phyloP scores from a whole-genome alignment of 805 yeast genomes.

The Lipomyces starkeyi region DNA sequence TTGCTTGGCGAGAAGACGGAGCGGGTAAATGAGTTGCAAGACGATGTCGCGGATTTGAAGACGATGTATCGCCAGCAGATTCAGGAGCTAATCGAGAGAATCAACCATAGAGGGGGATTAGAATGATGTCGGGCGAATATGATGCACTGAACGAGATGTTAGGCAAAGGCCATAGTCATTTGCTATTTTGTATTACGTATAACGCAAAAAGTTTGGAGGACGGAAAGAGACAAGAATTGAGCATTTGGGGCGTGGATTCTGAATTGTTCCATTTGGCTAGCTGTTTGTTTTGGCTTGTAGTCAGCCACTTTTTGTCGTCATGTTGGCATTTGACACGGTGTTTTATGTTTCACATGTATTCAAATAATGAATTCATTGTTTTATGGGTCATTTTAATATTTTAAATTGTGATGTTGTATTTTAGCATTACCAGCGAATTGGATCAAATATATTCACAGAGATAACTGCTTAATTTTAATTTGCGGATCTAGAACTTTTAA shows the following conservation, averaged over 20 bases:
- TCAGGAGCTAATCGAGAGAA: conserved; percentile 74
- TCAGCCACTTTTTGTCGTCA: background rate
- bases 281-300: background rate
- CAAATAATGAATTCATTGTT: background rate
- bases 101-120: conserved; percentile 39
- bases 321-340: conserved; percentile 1
- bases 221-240: background rate
- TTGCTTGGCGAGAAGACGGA: conserved; percentile 88
- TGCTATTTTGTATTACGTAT: background rate
- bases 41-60: conserved; percentile 88
- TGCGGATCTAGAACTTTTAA: too few relatives aligned
- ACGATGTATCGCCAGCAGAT: conserved; percentile 83
- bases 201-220: background rate
- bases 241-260: background rate
- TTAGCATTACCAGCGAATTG: background rate
- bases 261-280: too few relatives aligned
- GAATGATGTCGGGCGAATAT: background rate
- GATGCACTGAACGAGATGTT: background rate
- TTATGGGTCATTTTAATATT: too few relatives aligned
- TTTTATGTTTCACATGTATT: background rate
- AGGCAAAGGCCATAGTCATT: background rate
- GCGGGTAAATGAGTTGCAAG: conserved; percentile 78
- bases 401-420: too few relatives aligned
- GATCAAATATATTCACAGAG: background rate
- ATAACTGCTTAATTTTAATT: background rate